phyloP scores from a whole-genome alignment of 192 early-diverging fungal species.

The Coemansia sp. region DNA sequence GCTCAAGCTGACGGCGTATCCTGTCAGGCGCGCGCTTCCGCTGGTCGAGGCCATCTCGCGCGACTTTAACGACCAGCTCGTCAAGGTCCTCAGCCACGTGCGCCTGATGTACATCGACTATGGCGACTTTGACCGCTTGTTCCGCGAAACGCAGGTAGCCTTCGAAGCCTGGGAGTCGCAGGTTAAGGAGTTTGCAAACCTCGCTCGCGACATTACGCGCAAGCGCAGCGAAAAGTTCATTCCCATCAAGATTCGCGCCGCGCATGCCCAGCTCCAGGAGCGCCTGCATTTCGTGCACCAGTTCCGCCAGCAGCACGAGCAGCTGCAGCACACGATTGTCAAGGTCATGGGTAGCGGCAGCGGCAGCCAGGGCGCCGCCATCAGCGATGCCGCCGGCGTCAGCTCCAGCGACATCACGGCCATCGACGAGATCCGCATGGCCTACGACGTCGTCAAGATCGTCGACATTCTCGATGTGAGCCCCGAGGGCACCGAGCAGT shows the following conservation, averaged over 20 bases:
- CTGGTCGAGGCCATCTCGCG: constrained; percentile 93
- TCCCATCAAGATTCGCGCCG: constrained; percentile 88
- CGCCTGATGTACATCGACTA: constrained; percentile 94
- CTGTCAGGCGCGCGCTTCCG: constrained; percentile 84
- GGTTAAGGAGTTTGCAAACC: constrained; percentile 92
- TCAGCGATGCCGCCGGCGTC: constrained; percentile 45
- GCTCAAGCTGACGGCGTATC: constrained; percentile 88
- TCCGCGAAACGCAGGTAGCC: constrained; percentile 78
- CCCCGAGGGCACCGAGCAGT: constrained; percentile 86
- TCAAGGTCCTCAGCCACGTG: constrained; percentile 81
- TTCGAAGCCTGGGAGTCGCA: constrained; percentile 93
- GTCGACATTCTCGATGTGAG: constrained; percentile 96
- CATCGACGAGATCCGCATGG: constrained; percentile 81
- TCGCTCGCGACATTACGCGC: constrained; percentile 91
- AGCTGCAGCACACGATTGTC: constrained; percentile 93
- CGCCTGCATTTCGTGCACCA: constrained; percentile 82
- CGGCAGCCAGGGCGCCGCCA: constrained; percentile 20
- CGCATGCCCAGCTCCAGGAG: constrained; percentile 92
- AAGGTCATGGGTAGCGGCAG: constrained; percentile 74
- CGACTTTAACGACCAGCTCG: constrained; percentile 90
- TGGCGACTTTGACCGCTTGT: constrained; percentile 83
- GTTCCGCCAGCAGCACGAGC: constrained; percentile 97
- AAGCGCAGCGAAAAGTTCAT: constrained; percentile 94
- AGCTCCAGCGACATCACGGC: constrained; percentile 67
- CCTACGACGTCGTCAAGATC: constrained; percentile 88